Conservation (phyloP, 2,329 filamentous ascomycete genomes). For the Paecilomyces formosus region DNA sequence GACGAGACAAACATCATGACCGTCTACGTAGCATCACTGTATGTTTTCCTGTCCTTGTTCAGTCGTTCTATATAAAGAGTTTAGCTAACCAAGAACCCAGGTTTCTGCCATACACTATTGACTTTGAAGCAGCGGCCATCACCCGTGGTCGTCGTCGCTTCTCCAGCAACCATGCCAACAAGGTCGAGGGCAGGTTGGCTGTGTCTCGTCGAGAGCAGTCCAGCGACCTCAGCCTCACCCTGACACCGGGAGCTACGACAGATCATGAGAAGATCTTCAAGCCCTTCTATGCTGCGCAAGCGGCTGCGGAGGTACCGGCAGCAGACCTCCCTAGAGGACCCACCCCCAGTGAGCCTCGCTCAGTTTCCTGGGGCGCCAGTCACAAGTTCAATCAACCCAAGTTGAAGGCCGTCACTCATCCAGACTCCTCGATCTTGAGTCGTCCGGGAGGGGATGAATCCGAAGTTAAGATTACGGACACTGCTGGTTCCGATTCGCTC, state of each 20-base stretch:
- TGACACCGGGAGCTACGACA: slow-evolving; percentile 32
- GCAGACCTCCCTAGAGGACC: slow-evolving; percentile 23
- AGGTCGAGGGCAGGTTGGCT: slow-evolving; percentile 16
- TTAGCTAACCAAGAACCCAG: slow-evolving; percentile 8
- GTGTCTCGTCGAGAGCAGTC: slow-evolving; percentile 12
- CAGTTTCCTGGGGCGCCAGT: slow-evolving; percentile 65
- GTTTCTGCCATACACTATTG: slow-evolving; percentile 31
- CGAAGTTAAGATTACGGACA: slow-evolving; percentile 17
- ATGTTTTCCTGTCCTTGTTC: slow-evolving; percentile 6
- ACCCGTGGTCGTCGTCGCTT: slow-evolving; percentile 15
- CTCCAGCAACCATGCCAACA: slow-evolving; percentile 13
- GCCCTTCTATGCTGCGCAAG: slow-evolving; percentile 18
- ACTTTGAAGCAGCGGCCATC: slow-evolving; percentile 21
- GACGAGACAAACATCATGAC: slow-evolving; percentile 16
- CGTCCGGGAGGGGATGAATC: slow-evolving; percentile 10
- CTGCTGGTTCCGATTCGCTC: slow-evolving; percentile 3
- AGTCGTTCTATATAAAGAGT: neutral
- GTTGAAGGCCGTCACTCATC: slow-evolving; percentile 66
- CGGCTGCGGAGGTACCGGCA: slow-evolving; percentile 18
- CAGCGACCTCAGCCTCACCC: slow-evolving; percentile 13
- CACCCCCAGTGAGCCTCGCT: slow-evolving; percentile 57
- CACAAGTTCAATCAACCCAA: slow-evolving; percentile 68
- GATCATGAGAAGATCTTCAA: slow-evolving; percentile 34
- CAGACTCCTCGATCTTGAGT: slow-evolving; percentile 65
- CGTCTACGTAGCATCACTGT: slow-evolving; percentile 29